A percentile compares a stretch with the other conserved stretches of the same genome.
phyloP scores from a whole-genome alignment of 2,329 filamentous ascomycete species.

The Curvularia lunata region DNA sequence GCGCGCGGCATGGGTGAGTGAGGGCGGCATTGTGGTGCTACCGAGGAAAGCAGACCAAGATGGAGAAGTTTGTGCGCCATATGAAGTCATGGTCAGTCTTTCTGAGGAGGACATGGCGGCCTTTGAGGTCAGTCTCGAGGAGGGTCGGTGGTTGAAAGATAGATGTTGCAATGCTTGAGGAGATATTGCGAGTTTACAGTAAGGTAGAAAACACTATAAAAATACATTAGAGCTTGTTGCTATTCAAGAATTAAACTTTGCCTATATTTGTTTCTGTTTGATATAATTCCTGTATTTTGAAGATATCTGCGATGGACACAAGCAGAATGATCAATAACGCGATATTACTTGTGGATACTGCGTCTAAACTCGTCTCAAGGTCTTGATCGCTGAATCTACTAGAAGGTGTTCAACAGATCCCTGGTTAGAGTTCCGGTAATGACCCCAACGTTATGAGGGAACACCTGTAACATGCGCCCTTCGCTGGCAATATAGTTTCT shows the following conservation, averaged over 20 bases:
- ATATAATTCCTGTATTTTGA: background rate
- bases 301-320: background rate
- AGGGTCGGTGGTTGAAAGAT: constrained; percentile 12
- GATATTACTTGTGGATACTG: background rate
- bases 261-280: background rate
- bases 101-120: constrained; percentile 28
- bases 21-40: constrained; percentile 35
- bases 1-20: constrained; percentile 25
- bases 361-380: background rate
- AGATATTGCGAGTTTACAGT: background rate
- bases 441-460: too few relatives aligned
- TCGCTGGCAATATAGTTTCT: too few relatives aligned
- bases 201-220: background rate
- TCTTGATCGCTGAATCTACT: too few relatives aligned
- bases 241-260: too few relatives aligned
- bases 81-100: constrained; percentile 27
- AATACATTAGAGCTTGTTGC: too few relatives aligned
- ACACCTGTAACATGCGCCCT: too few relatives aligned
- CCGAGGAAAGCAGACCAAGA: constrained; percentile 18
- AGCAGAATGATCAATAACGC: background rate
- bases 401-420: too few relatives aligned
- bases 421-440: too few relatives aligned
- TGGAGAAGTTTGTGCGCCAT: constrained; percentile 6
- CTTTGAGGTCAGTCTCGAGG: constrained; percentile 16
- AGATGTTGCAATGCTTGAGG: background rate